These are phyloP conservation scores for Crithidia thermophila DNA, from an alignment of 208 protist genomes.

Conservation along the genomic window DNA sequence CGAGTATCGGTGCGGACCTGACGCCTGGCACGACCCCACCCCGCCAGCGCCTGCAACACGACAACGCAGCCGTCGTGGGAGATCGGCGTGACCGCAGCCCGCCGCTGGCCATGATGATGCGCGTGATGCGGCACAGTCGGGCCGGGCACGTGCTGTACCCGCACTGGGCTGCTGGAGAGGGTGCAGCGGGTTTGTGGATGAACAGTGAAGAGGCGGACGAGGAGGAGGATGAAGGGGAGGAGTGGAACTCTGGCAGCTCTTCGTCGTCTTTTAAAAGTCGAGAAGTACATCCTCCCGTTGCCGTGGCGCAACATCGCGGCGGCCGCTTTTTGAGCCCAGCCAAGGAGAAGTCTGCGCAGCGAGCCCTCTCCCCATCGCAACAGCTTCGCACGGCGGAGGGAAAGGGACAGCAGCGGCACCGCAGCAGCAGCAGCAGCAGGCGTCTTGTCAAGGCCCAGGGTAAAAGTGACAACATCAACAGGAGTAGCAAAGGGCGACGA, in stretches of 20 bases:
- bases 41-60: neutral
- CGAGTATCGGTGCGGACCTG: too few relatives aligned
- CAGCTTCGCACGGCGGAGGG: too few relatives aligned
- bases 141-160: neutral
- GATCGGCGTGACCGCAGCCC: slow-evolving; percentile 26
- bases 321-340: too few relatives aligned
- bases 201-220: neutral
- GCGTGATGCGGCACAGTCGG: slow-evolving; percentile 4
- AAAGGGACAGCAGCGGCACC: too few relatives aligned
- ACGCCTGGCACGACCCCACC: slow-evolving; percentile 6
- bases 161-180: neutral
- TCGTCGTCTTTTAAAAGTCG: too few relatives aligned
- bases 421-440: neutral
- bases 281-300: too few relatives aligned
- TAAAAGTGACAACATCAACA: neutral
- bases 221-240: too few relatives aligned
- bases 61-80: neutral
- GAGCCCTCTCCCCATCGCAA: too few relatives aligned
- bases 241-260: too few relatives aligned
- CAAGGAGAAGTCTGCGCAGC: too few relatives aligned
- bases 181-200: neutral
- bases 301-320: too few relatives aligned
- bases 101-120: slow-evolving; percentile 29
- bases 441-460: neutral
- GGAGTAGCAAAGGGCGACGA: neutral